These are phyloP conservation scores for Pisolithus microcarpus DNA, from an alignment of 768 basidiomycete species.

Conservation along the genomic window DNA sequence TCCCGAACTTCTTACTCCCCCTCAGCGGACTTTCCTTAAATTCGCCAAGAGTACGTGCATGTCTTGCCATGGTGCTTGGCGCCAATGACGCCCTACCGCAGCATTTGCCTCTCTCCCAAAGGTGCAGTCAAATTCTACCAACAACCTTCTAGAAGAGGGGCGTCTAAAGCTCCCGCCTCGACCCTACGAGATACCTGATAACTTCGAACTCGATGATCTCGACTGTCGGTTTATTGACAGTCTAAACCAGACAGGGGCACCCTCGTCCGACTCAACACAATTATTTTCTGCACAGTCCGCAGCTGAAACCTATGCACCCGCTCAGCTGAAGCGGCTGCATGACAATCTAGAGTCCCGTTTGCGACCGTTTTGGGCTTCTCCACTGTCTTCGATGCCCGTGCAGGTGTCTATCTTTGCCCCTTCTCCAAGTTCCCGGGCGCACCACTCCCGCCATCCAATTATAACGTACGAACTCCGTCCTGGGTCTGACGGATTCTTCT, in stretches of 20 bases:
- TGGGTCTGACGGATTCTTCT: slow-evolving; percentile 66
- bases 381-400: slow-evolving; percentile 55
- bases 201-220: slow-evolving; percentile 48
- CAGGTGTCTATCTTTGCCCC: slow-evolving; percentile 53
- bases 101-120: slow-evolving; percentile 74
- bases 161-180: slow-evolving; percentile 43
- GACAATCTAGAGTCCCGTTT: slow-evolving; percentile 72
- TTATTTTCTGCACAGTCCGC: slow-evolving; percentile 12
- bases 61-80: not conserved
- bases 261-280: slow-evolving; percentile 2
- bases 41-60: slow-evolving; percentile 61
- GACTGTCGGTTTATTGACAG: slow-evolving; percentile 39
- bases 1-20: slow-evolving; percentile 56
- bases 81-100: slow-evolving; percentile 21
- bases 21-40: slow-evolving; percentile 69
- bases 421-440: slow-evolving; percentile 12
- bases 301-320: slow-evolving; percentile 15
- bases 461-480: slow-evolving; percentile 47
- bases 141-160: slow-evolving; percentile 16
- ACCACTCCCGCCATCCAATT: slow-evolving; percentile 38
- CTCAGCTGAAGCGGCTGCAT: slow-evolving; percentile 49
- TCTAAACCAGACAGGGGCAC: slow-evolving; percentile 10
- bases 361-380: slow-evolving; percentile 75
- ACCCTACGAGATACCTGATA: slow-evolving; percentile 54
- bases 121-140: slow-evolving; percentile 26